A percentile compares a stretch with the other conserved stretches of the same genome.
Evolutionary conservation across 345 rosid genomes (phyloP).

Genomic region (Murraya koenigii): DNA sequence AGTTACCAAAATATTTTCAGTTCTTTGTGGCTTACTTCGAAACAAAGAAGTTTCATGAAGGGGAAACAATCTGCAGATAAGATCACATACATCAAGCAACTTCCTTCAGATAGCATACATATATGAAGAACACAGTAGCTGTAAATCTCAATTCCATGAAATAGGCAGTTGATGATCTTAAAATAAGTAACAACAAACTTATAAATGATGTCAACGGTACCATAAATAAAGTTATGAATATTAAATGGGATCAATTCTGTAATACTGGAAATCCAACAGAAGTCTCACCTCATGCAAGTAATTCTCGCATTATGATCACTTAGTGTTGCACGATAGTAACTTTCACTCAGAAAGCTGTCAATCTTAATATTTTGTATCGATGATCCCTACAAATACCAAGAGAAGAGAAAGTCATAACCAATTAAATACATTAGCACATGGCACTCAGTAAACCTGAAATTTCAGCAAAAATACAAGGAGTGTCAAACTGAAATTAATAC

Average conservation of each 20-base stretch:
- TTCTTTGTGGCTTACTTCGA: constrained; percentile 36
- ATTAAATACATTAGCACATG: background rate
- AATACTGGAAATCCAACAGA: constrained; percentile 4
- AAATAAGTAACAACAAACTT: background rate
- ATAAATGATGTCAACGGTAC: background rate
- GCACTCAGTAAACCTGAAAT: background rate
- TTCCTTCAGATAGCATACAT: background rate
- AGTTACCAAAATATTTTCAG: constrained; percentile 51
- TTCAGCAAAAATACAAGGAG: background rate
- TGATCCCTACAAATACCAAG: constrained; percentile 38
- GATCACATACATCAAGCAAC: constrained; percentile 6
- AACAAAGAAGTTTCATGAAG: constrained; percentile 37
- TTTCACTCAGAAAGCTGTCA: constrained; percentile 15
- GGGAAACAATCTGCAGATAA: constrained; percentile 53
- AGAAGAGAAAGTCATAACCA: background rate
- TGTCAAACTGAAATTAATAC: constrained; percentile 23
- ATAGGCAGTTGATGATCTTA: background rate
- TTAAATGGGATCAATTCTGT: background rate
- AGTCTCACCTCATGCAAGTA: constrained; percentile 62
- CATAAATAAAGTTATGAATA: background rate
- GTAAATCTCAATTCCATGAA: background rate
- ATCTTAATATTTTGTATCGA: constrained; percentile 25
- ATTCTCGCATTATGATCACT: constrained; percentile 59
- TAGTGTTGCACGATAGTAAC: constrained; percentile 14
- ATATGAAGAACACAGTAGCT: background rate